phyloP scores from a whole-genome alignment of 2,329 filamentous ascomycete genomes.

The Penicillium rolfsii region DNA sequence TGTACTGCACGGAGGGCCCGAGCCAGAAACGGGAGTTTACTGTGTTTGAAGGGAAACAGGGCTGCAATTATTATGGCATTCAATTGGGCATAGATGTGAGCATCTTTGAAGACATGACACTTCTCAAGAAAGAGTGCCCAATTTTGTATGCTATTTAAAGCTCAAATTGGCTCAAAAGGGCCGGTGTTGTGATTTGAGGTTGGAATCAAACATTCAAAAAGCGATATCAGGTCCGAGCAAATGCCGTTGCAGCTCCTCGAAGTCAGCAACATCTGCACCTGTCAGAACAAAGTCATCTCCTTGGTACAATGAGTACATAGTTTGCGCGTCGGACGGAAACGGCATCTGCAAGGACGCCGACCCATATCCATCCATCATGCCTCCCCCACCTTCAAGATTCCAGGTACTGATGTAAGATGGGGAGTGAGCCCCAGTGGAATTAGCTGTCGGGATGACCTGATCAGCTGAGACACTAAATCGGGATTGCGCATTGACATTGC shows the following conservation, averaged over 20 bases:
- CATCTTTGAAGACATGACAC: no score
- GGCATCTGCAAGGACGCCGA: background rate
- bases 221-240: background rate
- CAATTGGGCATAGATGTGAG: no score
- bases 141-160: no score
- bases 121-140: no score
- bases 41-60: no score
- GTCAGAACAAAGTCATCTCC: slow-evolving; percentile 1
- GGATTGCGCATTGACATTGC: background rate
- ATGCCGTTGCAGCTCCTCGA: slow-evolving; percentile 1
- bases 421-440: background rate
- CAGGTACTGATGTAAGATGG: background rate
- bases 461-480: background rate
- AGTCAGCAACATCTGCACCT: background rate
- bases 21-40: no score
- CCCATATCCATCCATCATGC: background rate
- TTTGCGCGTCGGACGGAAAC: slow-evolving; percentile 7
- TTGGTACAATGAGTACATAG: slow-evolving; percentile 6
- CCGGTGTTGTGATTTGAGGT: background rate
- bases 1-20: no score
- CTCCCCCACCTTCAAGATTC: background rate
- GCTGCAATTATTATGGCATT: no score
- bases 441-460: background rate
- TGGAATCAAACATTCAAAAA: background rate
- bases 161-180: no score